Conservation (phyloP, 2,329 filamentous ascomycete species). For the Fusarium sterilihyphosum region DNA sequence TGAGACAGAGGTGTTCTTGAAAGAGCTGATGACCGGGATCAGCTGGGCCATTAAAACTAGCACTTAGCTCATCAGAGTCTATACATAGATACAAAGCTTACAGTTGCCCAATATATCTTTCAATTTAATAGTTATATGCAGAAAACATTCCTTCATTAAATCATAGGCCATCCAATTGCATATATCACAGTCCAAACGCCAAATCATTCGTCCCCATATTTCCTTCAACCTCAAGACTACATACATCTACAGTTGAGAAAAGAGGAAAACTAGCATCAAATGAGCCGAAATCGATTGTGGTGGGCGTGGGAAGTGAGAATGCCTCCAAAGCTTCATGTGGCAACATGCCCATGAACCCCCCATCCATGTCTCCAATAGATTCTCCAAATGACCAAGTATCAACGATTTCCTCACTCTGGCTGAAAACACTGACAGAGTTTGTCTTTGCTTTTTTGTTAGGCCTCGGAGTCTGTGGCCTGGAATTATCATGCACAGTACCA, state of each 20-base stretch:
- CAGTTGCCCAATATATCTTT: no score
- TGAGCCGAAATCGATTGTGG: neutral
- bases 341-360: neutral
- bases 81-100: no score
- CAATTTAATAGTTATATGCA: no score
- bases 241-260: neutral
- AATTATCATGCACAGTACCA: neutral
- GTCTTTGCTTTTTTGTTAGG: neutral
- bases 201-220: neutral
- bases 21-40: neutral
- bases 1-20: neutral
- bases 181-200: neutral
- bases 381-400: neutral
- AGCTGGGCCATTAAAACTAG: neutral
- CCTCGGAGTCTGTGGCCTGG: neutral
- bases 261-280: neutral
- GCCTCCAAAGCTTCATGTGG: neutral
- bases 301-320: neutral
- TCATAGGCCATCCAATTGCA: no score
- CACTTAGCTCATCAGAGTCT: no score
- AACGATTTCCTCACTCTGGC: neutral
- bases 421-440: fast-evolving
- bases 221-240: neutral
- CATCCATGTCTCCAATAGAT: neutral
- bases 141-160: no score